phyloP scores from a whole-genome alignment of 495 filamentous ascomycete species.

The Tuber indicum region DNA sequence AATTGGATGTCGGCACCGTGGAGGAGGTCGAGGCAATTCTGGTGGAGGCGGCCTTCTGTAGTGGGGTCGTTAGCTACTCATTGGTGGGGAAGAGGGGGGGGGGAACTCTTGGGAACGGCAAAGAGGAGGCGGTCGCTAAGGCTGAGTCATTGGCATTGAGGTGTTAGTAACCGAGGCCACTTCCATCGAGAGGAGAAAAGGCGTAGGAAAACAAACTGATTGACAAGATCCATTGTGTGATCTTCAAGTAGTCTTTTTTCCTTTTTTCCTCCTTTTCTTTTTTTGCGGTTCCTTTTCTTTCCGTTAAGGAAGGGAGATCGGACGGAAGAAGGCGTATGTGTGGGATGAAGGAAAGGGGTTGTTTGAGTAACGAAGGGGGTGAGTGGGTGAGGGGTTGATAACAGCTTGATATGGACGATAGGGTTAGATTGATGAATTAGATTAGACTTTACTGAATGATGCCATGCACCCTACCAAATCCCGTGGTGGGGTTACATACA shows the following conservation, averaged over 20 bases:
- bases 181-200: neutral
- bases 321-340: neutral
- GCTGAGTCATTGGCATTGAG: constrained; percentile 46
- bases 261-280: neutral
- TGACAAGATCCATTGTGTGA: constrained; percentile 68
- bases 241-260: neutral
- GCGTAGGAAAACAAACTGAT: constrained; percentile 57
- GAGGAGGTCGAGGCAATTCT: constrained; percentile 78
- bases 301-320: neutral
- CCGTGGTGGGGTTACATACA: neutral
- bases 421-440: constrained; percentile 1
- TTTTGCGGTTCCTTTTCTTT: neutral
- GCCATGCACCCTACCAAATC: neutral
- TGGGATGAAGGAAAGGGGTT: neutral
- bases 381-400: constrained; percentile 3
- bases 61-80: constrained; percentile 8
- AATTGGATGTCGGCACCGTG: constrained; percentile 94
- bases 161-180: neutral
- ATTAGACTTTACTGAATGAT: neutral
- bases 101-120: constrained; percentile 85
- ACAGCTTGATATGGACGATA: neutral
- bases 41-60: constrained; percentile 82
- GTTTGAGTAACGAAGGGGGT: neutral
- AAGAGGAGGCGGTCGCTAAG: constrained; percentile 90
- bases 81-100: constrained; percentile 5